Percentiles rank a stretch among this genome's conserved stretches.
These are phyloP conservation scores for Phytophthora vignae DNA, from an alignment of 352 stramenopile species.

Conservation along the genomic window DNA sequence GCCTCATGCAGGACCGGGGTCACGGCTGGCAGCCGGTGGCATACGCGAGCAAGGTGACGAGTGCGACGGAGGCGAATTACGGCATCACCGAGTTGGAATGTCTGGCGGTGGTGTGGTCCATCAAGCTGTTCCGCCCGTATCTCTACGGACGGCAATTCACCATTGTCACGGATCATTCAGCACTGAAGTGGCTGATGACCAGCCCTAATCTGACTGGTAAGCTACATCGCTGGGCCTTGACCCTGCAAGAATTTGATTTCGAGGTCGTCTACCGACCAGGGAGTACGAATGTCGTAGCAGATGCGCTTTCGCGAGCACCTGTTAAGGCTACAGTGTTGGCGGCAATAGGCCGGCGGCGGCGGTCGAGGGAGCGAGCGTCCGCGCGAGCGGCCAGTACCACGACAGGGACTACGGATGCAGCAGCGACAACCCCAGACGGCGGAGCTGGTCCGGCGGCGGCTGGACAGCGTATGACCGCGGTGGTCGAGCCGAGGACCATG, in stretches of 20 bases:
- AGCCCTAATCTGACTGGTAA: not conserved
- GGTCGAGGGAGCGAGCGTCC: too few relatives aligned
- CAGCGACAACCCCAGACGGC: too few relatives aligned
- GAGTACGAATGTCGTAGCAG: constrained; percentile 14
- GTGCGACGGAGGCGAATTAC: not conserved
- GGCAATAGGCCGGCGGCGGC: not conserved
- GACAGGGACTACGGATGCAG: too few relatives aligned
- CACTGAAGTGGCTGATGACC: not conserved
- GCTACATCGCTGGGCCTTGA: constrained; percentile 26
- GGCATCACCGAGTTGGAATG: not conserved
- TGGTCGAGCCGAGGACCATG: too few relatives aligned
- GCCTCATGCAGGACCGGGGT: not conserved
- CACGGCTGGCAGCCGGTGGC: not conserved
- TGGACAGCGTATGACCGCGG: too few relatives aligned
- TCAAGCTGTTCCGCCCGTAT: too few relatives aligned
- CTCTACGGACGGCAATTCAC: too few relatives aligned
- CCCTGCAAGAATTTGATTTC: constrained; percentile 35
- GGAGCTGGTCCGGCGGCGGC: too few relatives aligned
- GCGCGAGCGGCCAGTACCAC: not conserved
- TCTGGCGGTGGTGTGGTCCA: too few relatives aligned
- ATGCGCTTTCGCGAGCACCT: constrained; percentile 25
- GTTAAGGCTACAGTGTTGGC: not conserved
- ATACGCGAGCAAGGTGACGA: constrained; percentile 1
- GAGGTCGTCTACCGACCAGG: constrained; percentile 12
- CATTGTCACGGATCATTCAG: too few relatives aligned